Conservation (phyloP, 2,329 filamentous ascomycete species). For the Epichloe coenophiala region DNA sequence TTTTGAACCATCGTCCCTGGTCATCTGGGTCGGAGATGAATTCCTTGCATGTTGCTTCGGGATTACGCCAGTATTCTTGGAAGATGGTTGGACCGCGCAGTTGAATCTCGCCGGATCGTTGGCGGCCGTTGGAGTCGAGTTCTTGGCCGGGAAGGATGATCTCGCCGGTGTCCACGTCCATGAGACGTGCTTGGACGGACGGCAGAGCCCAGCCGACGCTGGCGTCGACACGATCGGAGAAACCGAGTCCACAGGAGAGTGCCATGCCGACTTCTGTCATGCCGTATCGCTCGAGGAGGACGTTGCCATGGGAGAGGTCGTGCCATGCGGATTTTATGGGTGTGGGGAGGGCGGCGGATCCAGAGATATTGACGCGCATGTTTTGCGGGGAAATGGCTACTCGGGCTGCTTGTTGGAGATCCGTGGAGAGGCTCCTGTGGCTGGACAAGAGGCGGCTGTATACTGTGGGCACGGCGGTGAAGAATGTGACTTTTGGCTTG, state of each 20-base stretch:
- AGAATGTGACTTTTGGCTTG: slow-evolving; percentile 62
- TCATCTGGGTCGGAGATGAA: slow-evolving; percentile 60
- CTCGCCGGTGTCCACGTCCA: slow-evolving; percentile 62
- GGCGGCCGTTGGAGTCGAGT: slow-evolving; percentile 37
- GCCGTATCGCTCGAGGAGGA: slow-evolving; percentile 88
- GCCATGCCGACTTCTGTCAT: slow-evolving; percentile 99
- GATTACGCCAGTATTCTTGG: slow-evolving; percentile 81
- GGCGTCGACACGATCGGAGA: slow-evolving; percentile 69
- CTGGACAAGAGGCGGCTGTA: slow-evolving; percentile 75
- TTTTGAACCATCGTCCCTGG: slow-evolving; percentile 75
- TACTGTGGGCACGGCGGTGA: slow-evolving; percentile 91
- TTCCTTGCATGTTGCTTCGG: slow-evolving; percentile 64
- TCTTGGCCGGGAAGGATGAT: slow-evolving; percentile 54
- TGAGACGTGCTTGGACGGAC: slow-evolving; percentile 70
- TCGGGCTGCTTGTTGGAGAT: slow-evolving; percentile 52
- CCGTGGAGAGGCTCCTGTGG: slow-evolving; percentile 45
- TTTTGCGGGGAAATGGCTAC: slow-evolving; percentile 61
- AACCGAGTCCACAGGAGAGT: slow-evolving; percentile 73
- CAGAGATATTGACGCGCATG: slow-evolving; percentile 83
- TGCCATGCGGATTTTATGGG: slow-evolving; percentile 78
- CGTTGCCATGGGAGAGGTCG: slow-evolving; percentile 65
- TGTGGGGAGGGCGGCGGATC: slow-evolving; percentile 83
- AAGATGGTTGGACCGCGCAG: slow-evolving; percentile 85
- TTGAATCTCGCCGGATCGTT: slow-evolving; percentile 83
- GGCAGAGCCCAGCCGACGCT: slow-evolving; percentile 91